phyloP scores from a whole-genome alignment of 2,329 filamentous ascomycete species.

The Aurifilum marmelostoma region DNA sequence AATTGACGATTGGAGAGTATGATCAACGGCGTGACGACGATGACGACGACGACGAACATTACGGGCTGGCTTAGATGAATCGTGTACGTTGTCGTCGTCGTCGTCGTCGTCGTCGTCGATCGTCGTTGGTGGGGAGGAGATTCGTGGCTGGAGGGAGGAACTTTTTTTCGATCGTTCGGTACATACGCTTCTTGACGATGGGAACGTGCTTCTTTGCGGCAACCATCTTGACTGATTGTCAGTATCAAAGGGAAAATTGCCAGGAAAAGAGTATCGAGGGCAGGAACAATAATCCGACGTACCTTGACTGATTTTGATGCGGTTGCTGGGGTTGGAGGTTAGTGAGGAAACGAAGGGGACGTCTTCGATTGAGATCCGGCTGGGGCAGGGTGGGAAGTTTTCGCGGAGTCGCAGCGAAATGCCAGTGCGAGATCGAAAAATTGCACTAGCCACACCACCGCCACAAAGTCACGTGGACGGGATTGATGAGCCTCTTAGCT shows the following conservation, averaged over 20 bases:
- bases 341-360: slow-evolving; percentile 16
- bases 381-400: slow-evolving; percentile 20
- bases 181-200: slow-evolving; percentile 99
- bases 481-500: not conserved
- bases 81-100: slow-evolving; percentile 11
- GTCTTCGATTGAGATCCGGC: slow-evolving; percentile 22
- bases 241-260: not conserved
- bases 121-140: slow-evolving; percentile 1
- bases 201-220: slow-evolving; percentile 98
- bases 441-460: slow-evolving; percentile 21
- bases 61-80: slow-evolving; percentile 3
- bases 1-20: slow-evolving; percentile 15
- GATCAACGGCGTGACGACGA: slow-evolving; percentile 16
- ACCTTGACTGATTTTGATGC: slow-evolving; percentile 30
- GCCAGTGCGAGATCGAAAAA: slow-evolving; percentile 18
- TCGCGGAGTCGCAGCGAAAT: slow-evolving; percentile 16
- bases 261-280: not conserved
- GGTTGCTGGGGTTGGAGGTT: slow-evolving; percentile 28
- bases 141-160: slow-evolving; percentile 26
- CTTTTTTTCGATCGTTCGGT: slow-evolving; percentile 33
- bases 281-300: slow-evolving; percentile 13
- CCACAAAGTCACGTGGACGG: slow-evolving; percentile 15
- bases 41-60: not conserved
- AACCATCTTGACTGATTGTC: slow-evolving; percentile 72
- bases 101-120: not conserved